Base-by-base conservation (phyloP, 176 grass and related monocot species). In the Echinochloa phyllopogon region DNA sequence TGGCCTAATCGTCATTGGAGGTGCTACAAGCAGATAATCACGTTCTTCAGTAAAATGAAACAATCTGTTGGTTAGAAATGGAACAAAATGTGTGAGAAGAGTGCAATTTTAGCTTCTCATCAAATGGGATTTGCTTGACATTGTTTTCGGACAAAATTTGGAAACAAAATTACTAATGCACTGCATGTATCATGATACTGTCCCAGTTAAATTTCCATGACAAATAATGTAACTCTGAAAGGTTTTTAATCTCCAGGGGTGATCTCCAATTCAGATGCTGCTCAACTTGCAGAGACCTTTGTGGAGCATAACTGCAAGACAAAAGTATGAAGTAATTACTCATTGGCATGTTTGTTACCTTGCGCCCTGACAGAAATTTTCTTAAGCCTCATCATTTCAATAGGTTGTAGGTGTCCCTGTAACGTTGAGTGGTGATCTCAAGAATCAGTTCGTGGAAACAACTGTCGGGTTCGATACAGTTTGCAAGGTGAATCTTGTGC, bases 271-370 rank as follows among this genome's bases (percentile, higher is more conserved):
- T 86, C 93, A 53, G 91, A 98, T 89, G 93, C 96, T 40, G 93
- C 96, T 69, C 96, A 94, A 49, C 93, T 98, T 72, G 96, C 93
- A 59, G 96, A 95, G 65, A 94, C 89, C 13, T 94, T 98, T 95
- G 87, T 78, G 18, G 77, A 95, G 76, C 72, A 76, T 41, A 91
- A 95, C 53, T 95, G 91, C 50, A 83, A 83, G 13, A 94, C 93
- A 57, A 98, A 95, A 90, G 93, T 95, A 86, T 78, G 36, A 41
- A 66, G 24, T 27, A 50, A 61, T 23, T 70, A 16, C 8, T 14
- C 47, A 8, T 47, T 49, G 23, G 52, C 40, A 39, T 62, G 7
- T 48, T 33, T 6, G 18, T 29, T 74, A 80, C 55, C 53, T 88
- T 69, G 36, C 12, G 4, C 56, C 23, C 66, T 10, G 20, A 81